These are phyloP conservation scores for Astrothelium macrocarpum DNA, from an alignment of 495 filamentous ascomycete genomes.

Conservation along the genomic window DNA sequence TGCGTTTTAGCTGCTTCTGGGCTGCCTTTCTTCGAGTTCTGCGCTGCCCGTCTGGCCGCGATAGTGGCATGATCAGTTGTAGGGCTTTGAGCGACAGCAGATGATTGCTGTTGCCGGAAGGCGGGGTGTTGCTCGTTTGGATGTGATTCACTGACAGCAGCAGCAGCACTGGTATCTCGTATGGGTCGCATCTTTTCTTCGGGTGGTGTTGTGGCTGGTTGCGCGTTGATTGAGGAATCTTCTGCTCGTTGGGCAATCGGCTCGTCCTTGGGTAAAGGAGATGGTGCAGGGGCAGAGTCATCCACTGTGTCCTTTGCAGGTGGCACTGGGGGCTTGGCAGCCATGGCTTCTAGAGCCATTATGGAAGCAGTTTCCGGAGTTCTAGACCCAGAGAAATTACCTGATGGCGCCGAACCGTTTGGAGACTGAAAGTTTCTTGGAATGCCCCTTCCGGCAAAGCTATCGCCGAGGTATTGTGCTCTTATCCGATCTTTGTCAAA, in stretches of 20 bases:
- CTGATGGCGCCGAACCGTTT: not conserved
- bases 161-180: conserved; percentile 1
- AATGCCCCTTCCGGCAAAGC: conserved; percentile 52
- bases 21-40: conserved; percentile 19
- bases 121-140: conserved; percentile 25
- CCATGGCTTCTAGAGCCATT: not conserved
- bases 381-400: not conserved
- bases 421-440: not conserved
- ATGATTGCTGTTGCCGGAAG: conserved; percentile 20
- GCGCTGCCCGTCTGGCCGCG: conserved; percentile 29
- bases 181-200: not conserved
- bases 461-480: conserved; percentile 67
- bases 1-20: conserved; percentile 39
- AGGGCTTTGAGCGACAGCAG: conserved; percentile 8
- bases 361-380: conserved; percentile 2
- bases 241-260: not conserved
- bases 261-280: conserved; percentile 15
- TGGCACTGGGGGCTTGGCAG: not conserved
- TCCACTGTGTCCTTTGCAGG: not conserved
- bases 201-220: not conserved
- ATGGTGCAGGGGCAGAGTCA: conserved; percentile 7
- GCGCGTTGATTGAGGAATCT: not conserved
- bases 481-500: conserved; percentile 81
- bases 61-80: conserved; percentile 12
- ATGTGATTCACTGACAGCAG: not conserved